phyloP scores from a whole-genome alignment of 495 filamentous ascomycete genomes.

The Lineolata rhizophorae region DNA sequence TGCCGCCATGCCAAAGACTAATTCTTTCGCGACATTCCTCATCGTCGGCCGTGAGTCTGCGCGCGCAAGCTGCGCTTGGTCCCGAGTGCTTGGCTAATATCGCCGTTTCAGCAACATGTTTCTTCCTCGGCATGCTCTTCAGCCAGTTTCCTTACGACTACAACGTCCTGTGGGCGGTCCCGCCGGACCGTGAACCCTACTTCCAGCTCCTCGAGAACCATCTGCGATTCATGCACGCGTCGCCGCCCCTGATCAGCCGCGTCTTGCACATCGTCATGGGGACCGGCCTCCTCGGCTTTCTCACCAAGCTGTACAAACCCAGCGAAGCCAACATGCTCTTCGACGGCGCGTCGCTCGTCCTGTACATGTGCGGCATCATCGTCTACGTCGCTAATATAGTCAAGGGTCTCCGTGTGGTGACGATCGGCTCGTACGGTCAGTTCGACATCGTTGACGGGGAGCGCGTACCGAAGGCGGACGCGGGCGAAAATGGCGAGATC shows the following conservation, averaged over 20 bases:
- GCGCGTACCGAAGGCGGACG: conserved; percentile 17
- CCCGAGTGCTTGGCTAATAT: conserved; percentile 3
- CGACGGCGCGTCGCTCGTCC: conserved; percentile 73
- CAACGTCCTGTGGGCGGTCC: conserved; percentile 77
- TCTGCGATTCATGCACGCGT: conserved; percentile 63
- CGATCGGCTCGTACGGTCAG: conserved; percentile 24
- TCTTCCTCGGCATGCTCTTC: conserved; percentile 98
- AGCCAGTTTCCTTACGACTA: conserved; percentile 94
- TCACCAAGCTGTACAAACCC: conserved; percentile 81
- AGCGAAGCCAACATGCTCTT: conserved; percentile 89
- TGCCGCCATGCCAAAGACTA: no score
- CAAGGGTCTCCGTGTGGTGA: conserved; percentile 69
- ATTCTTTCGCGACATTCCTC: conserved; percentile 81
- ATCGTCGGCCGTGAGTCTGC: conserved; percentile 68
- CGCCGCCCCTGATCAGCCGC: conserved; percentile 74
- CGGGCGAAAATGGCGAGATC: conserved; percentile 18
- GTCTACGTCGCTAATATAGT: conserved; percentile 91
- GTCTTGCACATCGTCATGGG: conserved; percentile 84
- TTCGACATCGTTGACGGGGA: conserved; percentile 23
- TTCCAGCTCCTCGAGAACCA: conserved; percentile 67
- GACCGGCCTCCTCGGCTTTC: conserved; percentile 71
- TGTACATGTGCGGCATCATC: conserved; percentile 78
- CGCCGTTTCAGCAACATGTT: conserved; percentile 53
- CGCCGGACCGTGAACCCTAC: conserved; percentile 28
- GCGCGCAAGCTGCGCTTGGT: not conserved